Conservation (phyloP, 495 filamentous ascomycete genomes). For the Lasiosphaeriaceae sp. region DNA sequence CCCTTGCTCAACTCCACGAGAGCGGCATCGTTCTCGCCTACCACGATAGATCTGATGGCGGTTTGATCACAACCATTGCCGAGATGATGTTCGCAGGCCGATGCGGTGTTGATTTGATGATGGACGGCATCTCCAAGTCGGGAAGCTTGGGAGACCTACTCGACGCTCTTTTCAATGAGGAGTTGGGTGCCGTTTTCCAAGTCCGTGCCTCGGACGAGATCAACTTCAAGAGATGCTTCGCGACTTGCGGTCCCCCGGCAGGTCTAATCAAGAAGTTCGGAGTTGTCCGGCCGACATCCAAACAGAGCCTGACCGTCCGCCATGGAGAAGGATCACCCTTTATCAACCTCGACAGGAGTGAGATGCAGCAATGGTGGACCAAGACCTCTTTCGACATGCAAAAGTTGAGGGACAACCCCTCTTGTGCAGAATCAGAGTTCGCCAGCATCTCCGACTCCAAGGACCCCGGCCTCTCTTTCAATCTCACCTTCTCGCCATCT, state of each 20-base stretch:
- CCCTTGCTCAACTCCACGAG: slow-evolving; percentile 80
- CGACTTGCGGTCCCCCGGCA: slow-evolving; percentile 81
- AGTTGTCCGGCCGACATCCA: slow-evolving; percentile 58
- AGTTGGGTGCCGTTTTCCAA: slow-evolving; percentile 96
- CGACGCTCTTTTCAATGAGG: slow-evolving; percentile 86
- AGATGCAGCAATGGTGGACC: slow-evolving; percentile 85
- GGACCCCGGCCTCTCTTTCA: slow-evolving; percentile 83
- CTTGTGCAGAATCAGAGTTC: slow-evolving; percentile 83
- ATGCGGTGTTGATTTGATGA: slow-evolving; percentile 79
- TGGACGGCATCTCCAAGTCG: slow-evolving; percentile 63
- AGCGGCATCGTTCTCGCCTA: slow-evolving; percentile 87
- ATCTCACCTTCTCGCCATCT: slow-evolving; percentile 74
- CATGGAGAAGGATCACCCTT: slow-evolving; percentile 57
- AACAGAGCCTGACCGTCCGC: slow-evolving; percentile 74
- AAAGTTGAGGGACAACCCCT: slow-evolving; percentile 80
- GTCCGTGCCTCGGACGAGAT: slow-evolving; percentile 78
- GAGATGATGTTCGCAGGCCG: slow-evolving; percentile 99
- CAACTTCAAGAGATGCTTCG: slow-evolving; percentile 85
- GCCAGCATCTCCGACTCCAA: slow-evolving; percentile 67
- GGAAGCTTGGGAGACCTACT: slow-evolving; percentile 60
- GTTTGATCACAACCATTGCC: slow-evolving; percentile 82
- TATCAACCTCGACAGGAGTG: slow-evolving; percentile 62
- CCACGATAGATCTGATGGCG: slow-evolving; percentile 91
- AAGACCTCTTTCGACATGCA: slow-evolving; percentile 89
- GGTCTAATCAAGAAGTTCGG: slow-evolving; percentile 81